Base-by-base conservation (phyloP, 176 grass and related monocot species). In the Oryza glumipatula region DNA sequence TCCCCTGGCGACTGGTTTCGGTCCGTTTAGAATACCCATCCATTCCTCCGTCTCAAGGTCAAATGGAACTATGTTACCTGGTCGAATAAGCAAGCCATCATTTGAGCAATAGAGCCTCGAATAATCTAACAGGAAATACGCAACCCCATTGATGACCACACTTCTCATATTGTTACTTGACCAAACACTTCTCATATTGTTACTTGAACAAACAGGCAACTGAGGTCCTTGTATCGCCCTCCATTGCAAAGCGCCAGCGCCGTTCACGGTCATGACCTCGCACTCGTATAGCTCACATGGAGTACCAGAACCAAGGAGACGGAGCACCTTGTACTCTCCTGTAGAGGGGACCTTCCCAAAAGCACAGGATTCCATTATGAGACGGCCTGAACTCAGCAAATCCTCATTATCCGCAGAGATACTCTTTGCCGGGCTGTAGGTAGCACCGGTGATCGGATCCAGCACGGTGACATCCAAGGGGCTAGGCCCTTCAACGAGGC, bases 321-420 rank as follows among this genome's bases (percentile, higher is more conserved):
- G 78, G 19, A 80, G 22, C 3, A 17, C 78, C 82, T 84, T 84
- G 82, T 69, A 77, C 47, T 77, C 65, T 33, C 73, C 65, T 6
- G 82, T 84, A 7, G 73, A 84, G 3, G 73, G 22, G 24, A 84
- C 65, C 19, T 75, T 39, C n/a, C 82, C 82, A 51, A 76, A 24
- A 54, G 47, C 12, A 23, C 78, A 80, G 0, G 65, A 80, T 0
- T 35, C 78, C 78, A 80, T 80, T 44, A 11, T 15, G 65, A 68
- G 17, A 3, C 14, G n/a, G 49, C 65, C 35, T 33, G 15, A 33
- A 44, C 51, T n/a, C 32, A 35, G 30, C 9, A 67, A 36, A 48
- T 38, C 21, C 5, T 15, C 9, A 76, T 84, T 26, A 16, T 76
- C 48, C 16, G 11, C 65, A 7, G 82, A 54, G 21, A 70, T 13